Evolutionary conservation across 176 grass and related monocot genomes (phyloP).

Genomic region (Alloteropsis semialata): DNA sequence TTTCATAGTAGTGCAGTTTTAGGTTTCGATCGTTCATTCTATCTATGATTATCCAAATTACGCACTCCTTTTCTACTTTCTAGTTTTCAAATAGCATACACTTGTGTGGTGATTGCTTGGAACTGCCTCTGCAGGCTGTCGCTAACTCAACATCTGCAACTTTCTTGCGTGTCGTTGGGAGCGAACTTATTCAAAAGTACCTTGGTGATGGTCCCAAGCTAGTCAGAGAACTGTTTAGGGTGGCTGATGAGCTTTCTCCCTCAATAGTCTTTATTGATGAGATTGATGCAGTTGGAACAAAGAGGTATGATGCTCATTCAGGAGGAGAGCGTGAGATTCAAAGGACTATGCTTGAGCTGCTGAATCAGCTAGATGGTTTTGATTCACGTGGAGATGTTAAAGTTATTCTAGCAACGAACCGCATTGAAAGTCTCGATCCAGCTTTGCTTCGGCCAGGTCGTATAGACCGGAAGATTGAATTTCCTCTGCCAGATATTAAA

Average conservation of each 20-base stretch:
- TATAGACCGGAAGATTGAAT: constrained; percentile 85
- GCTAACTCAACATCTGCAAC: constrained; percentile 88
- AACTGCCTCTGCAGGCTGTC: constrained; percentile 51
- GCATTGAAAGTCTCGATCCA: constrained; percentile 84
- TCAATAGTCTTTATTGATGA: constrained; percentile 94
- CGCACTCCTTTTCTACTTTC: neutral
- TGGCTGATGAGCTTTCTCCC: constrained; percentile 81
- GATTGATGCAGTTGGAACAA: constrained; percentile 87
- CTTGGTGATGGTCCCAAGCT: constrained; percentile 88
- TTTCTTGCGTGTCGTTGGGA: constrained; percentile 87
- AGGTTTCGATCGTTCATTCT: neutral
- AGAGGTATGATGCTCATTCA: constrained; percentile 93
- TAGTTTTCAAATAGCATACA: neutral
- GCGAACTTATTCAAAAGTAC: constrained; percentile 92
- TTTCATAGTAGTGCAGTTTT: neutral
- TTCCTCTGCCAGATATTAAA: constrained; percentile 85
- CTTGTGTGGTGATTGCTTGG: neutral
- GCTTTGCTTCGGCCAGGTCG: constrained; percentile 81
- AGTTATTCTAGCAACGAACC: constrained; percentile 89
- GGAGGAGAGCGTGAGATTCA: constrained; percentile 94
- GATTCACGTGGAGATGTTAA: constrained; percentile 86
- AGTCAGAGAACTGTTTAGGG: constrained; percentile 84
- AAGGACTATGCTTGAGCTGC: constrained; percentile 80
- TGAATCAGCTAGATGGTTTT: constrained; percentile 93
- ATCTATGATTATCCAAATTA: neutral